phyloP scores from a whole-genome alignment of 1,139 yeast species.

The Chernovozyma sophiae-reginae region DNA sequence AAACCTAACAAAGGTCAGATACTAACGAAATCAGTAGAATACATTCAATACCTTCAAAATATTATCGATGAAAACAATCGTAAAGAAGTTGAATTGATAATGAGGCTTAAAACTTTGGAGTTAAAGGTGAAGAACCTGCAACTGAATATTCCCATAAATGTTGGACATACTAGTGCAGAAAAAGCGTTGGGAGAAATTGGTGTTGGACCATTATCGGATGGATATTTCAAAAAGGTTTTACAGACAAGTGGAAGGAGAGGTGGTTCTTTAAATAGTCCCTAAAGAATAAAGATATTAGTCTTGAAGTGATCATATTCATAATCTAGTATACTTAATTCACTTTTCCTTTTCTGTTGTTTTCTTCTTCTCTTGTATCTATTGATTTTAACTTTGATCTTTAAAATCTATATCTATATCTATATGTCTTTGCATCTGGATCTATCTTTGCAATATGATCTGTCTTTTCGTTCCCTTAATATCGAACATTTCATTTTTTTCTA shows the following conservation, averaged over 20 bases:
- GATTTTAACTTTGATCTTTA: not conserved
- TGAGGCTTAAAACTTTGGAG: conserved; percentile 55
- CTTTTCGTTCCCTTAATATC: conserved; percentile 3
- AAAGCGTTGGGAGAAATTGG: conserved; percentile 72
- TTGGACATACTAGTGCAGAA: conserved; percentile 78
- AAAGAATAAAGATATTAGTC: too few species aligned
- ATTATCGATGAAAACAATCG: conserved; percentile 75
- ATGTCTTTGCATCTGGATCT: not conserved
- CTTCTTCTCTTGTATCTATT: not conserved
- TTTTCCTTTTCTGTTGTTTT: not conserved
- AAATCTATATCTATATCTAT: too few species aligned
- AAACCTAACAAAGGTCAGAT: conserved; percentile 93
- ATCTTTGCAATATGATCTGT: not conserved
- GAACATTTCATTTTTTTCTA: conserved; percentile 15
- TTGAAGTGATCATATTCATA: too few species aligned
- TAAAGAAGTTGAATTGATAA: conserved; percentile 69
- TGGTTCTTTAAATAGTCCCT: conserved; percentile 1
- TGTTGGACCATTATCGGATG: conserved; percentile 69
- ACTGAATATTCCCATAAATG: conserved; percentile 34
- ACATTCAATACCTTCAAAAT: conserved; percentile 68
- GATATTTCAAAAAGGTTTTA: conserved; percentile 37
- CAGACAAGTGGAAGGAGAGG: conserved; percentile 23
- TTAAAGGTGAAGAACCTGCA: conserved; percentile 25
- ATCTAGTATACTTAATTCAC: too few species aligned
- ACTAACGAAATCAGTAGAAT: conserved; percentile 78